Percentiles rank a stretch among this genome's conserved stretches.
Conservation (phyloP, 2,329 filamentous ascomycete genomes). For the Colletotrichum filicis region DNA sequence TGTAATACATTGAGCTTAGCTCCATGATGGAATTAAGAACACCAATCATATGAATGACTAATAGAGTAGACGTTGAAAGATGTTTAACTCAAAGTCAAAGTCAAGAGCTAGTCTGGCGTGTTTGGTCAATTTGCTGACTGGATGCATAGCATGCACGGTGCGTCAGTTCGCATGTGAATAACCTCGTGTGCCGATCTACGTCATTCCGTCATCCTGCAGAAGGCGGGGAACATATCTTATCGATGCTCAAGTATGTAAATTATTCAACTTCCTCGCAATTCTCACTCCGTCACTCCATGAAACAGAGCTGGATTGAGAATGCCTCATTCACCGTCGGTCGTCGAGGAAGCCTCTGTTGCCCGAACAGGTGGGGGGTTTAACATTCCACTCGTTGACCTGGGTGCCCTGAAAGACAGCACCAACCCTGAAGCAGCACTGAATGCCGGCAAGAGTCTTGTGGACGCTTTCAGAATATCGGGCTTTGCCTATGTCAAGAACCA, state of each 20-base stretch:
- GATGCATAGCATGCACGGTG: neutral
- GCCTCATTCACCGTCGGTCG: neutral
- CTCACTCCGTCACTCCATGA: neutral
- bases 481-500: constrained; percentile 50
- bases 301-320: neutral
- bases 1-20: too few relatives aligned
- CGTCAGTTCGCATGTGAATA: constrained; percentile 7
- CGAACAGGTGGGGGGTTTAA: neutral
- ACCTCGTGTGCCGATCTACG: constrained; percentile 4
- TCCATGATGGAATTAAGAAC: too few relatives aligned
- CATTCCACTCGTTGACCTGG: constrained; percentile 7
- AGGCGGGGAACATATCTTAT: neutral
- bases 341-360: neutral
- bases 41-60: too few relatives aligned
- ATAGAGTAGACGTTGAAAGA: too few relatives aligned
- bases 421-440: neutral
- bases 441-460: constrained; percentile 37
- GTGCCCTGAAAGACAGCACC: neutral
- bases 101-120: too few relatives aligned
- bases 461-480: constrained; percentile 45
- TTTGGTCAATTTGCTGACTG: too few relatives aligned
- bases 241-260: too few relatives aligned
- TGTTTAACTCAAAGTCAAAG: too few relatives aligned
- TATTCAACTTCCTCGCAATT: neutral
- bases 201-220: constrained; percentile 6